Evolutionary conservation across 306 rosid species (phyloP).

Genomic region (Alnus rubra): DNA sequence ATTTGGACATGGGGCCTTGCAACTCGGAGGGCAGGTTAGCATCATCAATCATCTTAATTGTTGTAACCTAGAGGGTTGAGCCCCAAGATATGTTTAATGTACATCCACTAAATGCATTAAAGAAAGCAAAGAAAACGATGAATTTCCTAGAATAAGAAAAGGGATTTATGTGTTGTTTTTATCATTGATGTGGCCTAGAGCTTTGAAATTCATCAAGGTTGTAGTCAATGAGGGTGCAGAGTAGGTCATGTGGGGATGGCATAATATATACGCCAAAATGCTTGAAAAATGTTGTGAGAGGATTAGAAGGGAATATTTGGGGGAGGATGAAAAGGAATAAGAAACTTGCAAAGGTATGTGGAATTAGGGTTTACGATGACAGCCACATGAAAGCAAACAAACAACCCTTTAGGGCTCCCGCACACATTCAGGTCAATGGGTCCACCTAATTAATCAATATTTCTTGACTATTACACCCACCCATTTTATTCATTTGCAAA

Average conservation of each 20-base stretch:
- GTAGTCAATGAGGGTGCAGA: slow-evolving; percentile 26
- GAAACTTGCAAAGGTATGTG: slow-evolving; percentile 41
- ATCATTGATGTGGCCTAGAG: slow-evolving; percentile 33
- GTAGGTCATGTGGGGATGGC: slow-evolving; percentile 36
- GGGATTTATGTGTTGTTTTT: background rate
- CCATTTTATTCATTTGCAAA: slow-evolving; percentile 23
- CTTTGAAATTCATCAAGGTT: slow-evolving; percentile 20
- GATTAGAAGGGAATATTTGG: slow-evolving; percentile 69
- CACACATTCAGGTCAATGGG: slow-evolving; percentile 71
- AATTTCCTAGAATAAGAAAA: background rate
- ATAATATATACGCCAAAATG: slow-evolving; percentile 36
- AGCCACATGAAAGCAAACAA: slow-evolving; percentile 66
- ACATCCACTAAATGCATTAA: slow-evolving; percentile 4
- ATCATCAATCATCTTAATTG: slow-evolving; percentile 31
- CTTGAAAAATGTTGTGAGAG: slow-evolving; percentile 43
- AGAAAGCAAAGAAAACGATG: slow-evolving; percentile 10
- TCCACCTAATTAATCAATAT: slow-evolving; percentile 53
- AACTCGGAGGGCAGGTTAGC: slow-evolving; percentile 22
- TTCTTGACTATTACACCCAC: slow-evolving; percentile 56
- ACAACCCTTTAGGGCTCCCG: slow-evolving; percentile 54
- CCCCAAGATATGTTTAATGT: slow-evolving; percentile 7
- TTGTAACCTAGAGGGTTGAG: slow-evolving; percentile 23
- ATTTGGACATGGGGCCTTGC: slow-evolving; percentile 14
- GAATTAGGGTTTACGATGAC: slow-evolving; percentile 46
- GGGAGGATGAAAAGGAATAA: slow-evolving; percentile 63